These are phyloP conservation scores for Hordeum marinum DNA, from an alignment of 176 grass and related monocot genomes.

Conservation along the genomic window DNA sequence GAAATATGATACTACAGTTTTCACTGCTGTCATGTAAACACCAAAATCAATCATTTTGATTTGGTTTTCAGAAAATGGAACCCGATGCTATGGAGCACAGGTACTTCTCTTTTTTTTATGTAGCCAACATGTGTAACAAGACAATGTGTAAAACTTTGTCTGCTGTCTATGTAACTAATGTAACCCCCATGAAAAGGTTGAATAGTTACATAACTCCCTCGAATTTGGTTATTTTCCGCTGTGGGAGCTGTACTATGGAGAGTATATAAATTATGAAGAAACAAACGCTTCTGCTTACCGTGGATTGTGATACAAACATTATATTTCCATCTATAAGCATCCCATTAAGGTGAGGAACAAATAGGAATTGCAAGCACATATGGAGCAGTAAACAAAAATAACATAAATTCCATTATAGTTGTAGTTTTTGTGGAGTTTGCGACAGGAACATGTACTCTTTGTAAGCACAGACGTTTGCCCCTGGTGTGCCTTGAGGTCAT, in stretches of 20 bases:
- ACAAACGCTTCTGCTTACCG: background rate
- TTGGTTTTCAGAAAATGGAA: slow-evolving; percentile 12
- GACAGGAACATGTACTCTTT: background rate
- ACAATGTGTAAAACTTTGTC: background rate
- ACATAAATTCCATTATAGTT: background rate
- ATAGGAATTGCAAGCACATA: background rate
- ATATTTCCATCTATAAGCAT: background rate
- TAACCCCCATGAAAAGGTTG: slow-evolving; percentile 11
- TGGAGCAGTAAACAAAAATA: background rate
- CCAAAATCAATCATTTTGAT: slow-evolving; percentile 10
- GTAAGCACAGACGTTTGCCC: background rate
- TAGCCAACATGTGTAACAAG: background rate
- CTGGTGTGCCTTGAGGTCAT: background rate
- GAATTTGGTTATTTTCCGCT: slow-evolving; percentile 3
- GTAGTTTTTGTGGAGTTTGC: background rate
- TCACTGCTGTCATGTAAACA: background rate
- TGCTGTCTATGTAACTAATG: slow-evolving; percentile 1
- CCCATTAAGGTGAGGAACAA: background rate
- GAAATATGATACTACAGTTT: slow-evolving; percentile 1
- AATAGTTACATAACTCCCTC: background rate
- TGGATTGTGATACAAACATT: background rate
- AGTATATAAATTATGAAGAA: slow-evolving; percentile 18
- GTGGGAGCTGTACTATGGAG: background rate
- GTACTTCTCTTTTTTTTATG: slow-evolving; percentile 14
- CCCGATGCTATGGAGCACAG: background rate